Percentiles rank a stretch among this genome's conserved stretches.
Conservation (phyloP, 1,284 basidiomycete species). For the Fistulinella cinereoalba region DNA sequence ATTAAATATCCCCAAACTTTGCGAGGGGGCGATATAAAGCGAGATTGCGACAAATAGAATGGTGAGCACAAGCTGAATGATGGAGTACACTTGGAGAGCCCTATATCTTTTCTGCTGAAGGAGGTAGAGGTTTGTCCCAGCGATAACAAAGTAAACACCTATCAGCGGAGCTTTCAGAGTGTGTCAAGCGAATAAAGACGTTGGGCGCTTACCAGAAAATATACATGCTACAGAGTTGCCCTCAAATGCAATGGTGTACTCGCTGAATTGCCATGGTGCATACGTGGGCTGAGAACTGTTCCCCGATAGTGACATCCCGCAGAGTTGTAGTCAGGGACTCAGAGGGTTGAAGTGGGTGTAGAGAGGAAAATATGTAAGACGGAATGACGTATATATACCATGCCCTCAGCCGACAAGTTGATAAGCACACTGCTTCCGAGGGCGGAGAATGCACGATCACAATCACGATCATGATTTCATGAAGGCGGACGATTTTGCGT, state of each 20-base stretch:
- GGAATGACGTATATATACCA: neutral
- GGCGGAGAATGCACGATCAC: neutral
- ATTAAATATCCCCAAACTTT: constrained; percentile 15
- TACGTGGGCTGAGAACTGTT: neutral
- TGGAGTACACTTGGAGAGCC: constrained; percentile 12
- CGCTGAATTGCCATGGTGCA: neutral
- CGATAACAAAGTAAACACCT: too few relatives aligned
- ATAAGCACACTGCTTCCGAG: neutral
- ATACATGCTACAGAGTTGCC: neutral
- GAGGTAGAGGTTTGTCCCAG: constrained; percentile 13
- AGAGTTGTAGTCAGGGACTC: neutral
- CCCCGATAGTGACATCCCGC: neutral
- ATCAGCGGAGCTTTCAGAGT: too few relatives aligned
- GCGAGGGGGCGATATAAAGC: constrained; percentile 14
- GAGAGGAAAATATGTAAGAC: too few relatives aligned
- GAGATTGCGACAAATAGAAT: constrained; percentile 21
- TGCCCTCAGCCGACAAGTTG: neutral
- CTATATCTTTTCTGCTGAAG: constrained; percentile 18
- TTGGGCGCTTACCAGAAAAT: neutral
- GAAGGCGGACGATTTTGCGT: neutral
- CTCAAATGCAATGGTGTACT: neutral
- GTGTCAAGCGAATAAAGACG: too few relatives aligned
- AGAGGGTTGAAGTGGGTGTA: too few relatives aligned
- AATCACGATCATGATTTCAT: neutral
- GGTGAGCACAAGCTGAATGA: constrained; percentile 20